Evolutionary conservation across 371 early-diverging fungal species (phyloP).

Genomic region (Mortierella sp.): DNA sequence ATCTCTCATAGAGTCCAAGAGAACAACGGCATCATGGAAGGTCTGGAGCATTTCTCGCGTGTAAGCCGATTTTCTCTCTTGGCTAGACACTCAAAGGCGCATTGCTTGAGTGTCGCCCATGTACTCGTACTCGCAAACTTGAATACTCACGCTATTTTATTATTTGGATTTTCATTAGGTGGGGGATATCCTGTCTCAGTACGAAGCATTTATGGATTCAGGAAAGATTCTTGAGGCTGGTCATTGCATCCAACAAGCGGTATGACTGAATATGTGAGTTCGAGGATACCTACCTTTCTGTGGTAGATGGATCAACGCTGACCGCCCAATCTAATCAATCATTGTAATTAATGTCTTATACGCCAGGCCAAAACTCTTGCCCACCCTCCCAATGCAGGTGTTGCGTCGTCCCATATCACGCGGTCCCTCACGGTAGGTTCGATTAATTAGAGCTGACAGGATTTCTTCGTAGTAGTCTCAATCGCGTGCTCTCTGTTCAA

Average conservation of each 20-base stretch:
- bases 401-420: conserved; percentile 39
- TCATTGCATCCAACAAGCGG: conserved; percentile 56
- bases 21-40: conserved; percentile 40
- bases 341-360: neutral
- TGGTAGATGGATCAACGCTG: too few relatives aligned
- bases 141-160: neutral
- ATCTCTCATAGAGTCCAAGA: conserved; percentile 52
- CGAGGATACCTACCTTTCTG: too few relatives aligned
- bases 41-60: conserved; percentile 42
- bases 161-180: conserved; percentile 14
- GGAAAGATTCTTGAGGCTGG: conserved; percentile 57
- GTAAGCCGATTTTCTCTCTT: conserved; percentile 9
- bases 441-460: neutral
- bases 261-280: conserved; percentile 17
- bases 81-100: too few relatives aligned
- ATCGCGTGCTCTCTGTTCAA: too few relatives aligned
- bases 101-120: neutral
- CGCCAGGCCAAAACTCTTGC: conserved; percentile 37
- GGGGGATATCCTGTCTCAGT: conserved; percentile 44
- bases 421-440: conserved; percentile 42
- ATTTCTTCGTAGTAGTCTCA: too few relatives aligned
- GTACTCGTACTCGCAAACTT: neutral
- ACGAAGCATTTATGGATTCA: conserved; percentile 46
- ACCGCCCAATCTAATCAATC: too few relatives aligned
- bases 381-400: conserved; percentile 43